These are phyloP conservation scores for Calonectria pseudoreteaudii DNA, from an alignment of 2,329 filamentous ascomycete species.

Conservation along the genomic window DNA sequence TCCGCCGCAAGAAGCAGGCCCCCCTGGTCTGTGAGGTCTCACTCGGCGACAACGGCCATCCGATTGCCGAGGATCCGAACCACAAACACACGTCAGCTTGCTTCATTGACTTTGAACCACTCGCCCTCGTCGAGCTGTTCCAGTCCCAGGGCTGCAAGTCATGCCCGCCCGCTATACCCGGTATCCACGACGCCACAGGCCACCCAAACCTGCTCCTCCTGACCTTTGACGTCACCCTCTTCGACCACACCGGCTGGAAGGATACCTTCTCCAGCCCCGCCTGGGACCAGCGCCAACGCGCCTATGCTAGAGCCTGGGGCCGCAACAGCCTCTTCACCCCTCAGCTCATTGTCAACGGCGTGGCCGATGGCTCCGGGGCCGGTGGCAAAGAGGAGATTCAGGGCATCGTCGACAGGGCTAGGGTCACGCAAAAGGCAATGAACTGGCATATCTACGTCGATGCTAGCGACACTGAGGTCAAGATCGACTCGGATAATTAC, in stretches of 20 bases:
- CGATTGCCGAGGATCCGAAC: slow-evolving; percentile 44
- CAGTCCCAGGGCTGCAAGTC: slow-evolving; percentile 50
- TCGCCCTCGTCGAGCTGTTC: slow-evolving; percentile 50
- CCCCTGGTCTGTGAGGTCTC: slow-evolving; percentile 47
- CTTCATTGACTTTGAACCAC: slow-evolving; percentile 47
- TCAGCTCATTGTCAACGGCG: slow-evolving; percentile 46
- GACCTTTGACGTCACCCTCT: slow-evolving; percentile 50
- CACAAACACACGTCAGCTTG: slow-evolving; percentile 48
- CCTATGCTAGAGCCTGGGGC: slow-evolving; percentile 47
- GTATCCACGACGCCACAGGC: slow-evolving; percentile 44
- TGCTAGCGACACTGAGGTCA: slow-evolving; percentile 36
- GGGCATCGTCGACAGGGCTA: slow-evolving; percentile 28
- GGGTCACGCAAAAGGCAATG: slow-evolving; percentile 23
- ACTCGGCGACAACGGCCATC: slow-evolving; percentile 40
- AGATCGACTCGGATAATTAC: slow-evolving; percentile 37
- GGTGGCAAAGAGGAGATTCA: slow-evolving; percentile 37
- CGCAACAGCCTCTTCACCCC: slow-evolving; percentile 48
- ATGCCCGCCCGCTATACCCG: slow-evolving; percentile 48
- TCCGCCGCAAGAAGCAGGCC: slow-evolving; percentile 47
- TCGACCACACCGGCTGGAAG: slow-evolving; percentile 49
- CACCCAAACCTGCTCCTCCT: slow-evolving; percentile 47
- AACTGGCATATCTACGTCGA: slow-evolving; percentile 39
- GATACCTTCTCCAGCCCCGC: slow-evolving; percentile 44
- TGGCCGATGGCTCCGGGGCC: slow-evolving; percentile 41
- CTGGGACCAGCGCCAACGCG: slow-evolving; percentile 49